phyloP scores from a whole-genome alignment of 192 early-diverging fungal genomes.

The Coemansia sp. region DNA sequence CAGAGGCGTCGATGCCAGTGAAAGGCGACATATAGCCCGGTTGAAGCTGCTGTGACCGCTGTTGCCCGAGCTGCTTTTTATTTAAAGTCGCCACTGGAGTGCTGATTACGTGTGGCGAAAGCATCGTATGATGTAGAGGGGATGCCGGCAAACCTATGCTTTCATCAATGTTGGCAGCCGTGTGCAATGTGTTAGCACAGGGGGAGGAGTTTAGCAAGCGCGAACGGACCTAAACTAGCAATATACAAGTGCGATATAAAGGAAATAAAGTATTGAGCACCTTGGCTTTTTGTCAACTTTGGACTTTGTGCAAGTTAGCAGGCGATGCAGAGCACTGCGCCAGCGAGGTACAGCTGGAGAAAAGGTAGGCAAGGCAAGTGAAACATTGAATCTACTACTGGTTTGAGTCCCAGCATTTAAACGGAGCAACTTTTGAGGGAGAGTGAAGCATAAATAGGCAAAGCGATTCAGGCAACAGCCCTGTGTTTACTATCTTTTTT shows the following conservation, averaged over 20 bases:
- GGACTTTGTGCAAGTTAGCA: neutral
- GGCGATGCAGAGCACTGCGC: neutral
- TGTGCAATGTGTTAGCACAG: neutral
- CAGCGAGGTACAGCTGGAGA: neutral
- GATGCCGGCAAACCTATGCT: neutral
- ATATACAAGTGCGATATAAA: neutral
- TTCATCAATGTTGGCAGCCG: neutral
- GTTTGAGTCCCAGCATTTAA: neutral
- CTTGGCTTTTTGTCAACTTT: neutral
- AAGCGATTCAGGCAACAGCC: neutral
- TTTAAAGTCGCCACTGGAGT: neutral
- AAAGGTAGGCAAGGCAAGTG: neutral
- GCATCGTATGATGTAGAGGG: neutral
- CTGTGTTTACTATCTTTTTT: neutral
- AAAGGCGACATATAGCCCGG: neutral
- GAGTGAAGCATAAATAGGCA: neutral
- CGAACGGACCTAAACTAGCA: neutral
- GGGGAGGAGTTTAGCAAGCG: neutral
- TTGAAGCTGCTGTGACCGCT: neutral
- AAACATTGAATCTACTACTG: conserved; percentile 1
- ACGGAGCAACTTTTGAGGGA: neutral
- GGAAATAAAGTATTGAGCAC: neutral
- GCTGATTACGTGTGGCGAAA: conserved; percentile 1
- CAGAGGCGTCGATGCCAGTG: neutral
- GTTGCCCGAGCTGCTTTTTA: neutral